These are phyloP conservation scores for Trametopsis cervina DNA, from an alignment of 768 basidiomycete genomes.

Conservation along the genomic window DNA sequence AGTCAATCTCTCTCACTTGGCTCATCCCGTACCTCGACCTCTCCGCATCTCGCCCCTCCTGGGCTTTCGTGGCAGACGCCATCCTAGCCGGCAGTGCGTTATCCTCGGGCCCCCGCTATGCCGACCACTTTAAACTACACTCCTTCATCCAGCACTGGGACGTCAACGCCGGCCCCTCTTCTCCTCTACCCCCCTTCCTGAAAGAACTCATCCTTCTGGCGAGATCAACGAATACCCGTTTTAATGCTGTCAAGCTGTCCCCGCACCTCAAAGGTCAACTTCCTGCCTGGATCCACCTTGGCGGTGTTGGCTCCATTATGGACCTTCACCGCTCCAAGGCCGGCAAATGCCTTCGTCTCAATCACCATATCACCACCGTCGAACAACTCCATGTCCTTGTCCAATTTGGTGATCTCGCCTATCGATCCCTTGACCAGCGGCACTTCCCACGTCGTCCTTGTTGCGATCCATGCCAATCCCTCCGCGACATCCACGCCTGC, in stretches of 20 bases:
- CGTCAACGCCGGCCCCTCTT: not conserved
- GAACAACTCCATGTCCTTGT: not conserved
- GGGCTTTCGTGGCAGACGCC: slow-evolving; percentile 10
- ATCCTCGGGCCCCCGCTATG: not conserved
- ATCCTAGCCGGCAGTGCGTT: not conserved
- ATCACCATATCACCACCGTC: not conserved
- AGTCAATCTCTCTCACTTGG: slow-evolving; percentile 13
- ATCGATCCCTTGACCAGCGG: not conserved
- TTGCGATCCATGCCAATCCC: too few relatives aligned
- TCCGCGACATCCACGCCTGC: not conserved
- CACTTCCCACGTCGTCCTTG: too few relatives aligned
- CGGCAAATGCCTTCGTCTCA: slow-evolving; percentile 4
- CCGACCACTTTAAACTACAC: not conserved
- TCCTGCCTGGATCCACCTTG: slow-evolving; percentile 13
- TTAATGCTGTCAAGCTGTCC: not conserved
- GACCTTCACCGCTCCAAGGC: not conserved
- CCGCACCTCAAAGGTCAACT: not conserved
- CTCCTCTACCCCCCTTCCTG: not conserved
- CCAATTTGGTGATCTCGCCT: not conserved
- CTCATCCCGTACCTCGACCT: slow-evolving; percentile 10
- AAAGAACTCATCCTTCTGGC: slow-evolving; percentile 1
- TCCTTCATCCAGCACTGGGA: slow-evolving; percentile 11
- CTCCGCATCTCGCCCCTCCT: not conserved
- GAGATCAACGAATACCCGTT: not conserved
- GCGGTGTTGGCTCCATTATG: not conserved